Conservation (phyloP, 208 protist genomes). For the Trypanosoma vivax region DNA sequence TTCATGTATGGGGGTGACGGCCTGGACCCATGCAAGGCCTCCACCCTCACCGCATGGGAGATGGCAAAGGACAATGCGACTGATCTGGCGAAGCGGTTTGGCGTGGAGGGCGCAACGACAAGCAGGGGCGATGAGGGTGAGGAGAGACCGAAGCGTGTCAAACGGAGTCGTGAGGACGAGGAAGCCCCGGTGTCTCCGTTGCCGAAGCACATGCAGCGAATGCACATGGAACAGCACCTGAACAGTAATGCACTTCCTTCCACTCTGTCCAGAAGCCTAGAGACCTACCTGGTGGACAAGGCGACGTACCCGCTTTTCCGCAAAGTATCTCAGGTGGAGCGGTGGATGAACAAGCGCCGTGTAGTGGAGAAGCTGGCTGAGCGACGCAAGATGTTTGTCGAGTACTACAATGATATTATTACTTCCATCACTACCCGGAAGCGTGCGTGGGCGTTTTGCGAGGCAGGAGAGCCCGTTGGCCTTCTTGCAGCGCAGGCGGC, state of each 20-base stretch:
- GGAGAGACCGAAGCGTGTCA: conserved; percentile 1
- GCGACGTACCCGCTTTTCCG: conserved; percentile 66
- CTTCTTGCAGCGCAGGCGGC: conserved; percentile 97
- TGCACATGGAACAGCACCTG: conserved; percentile 22
- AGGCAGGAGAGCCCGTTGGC: conserved; percentile 95
- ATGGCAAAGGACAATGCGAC: conserved; percentile 84
- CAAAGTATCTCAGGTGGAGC: conserved; percentile 67
- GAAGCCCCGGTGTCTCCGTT: conserved; percentile 7
- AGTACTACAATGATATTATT: conserved; percentile 52
- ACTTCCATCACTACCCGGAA: conserved; percentile 49
- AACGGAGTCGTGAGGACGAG: conserved; percentile 6
- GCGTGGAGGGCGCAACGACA: conserved; percentile 21
- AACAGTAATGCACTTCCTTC: conserved; percentile 54
- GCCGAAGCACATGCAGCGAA: conserved; percentile 11
- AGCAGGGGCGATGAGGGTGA: neutral
- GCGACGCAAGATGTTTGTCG: conserved; percentile 46
- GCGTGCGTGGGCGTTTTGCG: conserved; percentile 65
- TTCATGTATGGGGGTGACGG: conserved; percentile 98
- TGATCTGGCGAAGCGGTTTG: conserved; percentile 56
- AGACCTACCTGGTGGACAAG: conserved; percentile 47
- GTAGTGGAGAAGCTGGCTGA: conserved; percentile 51
- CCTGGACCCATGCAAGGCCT: conserved; percentile 93
- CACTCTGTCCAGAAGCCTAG: conserved; percentile 29
- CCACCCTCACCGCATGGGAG: conserved; percentile 89
- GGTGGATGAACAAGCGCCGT: conserved; percentile 47